These are phyloP conservation scores for Chamaenerion angustifolium DNA, from an alignment of 345 rosid genomes.

Conservation along the genomic window DNA sequence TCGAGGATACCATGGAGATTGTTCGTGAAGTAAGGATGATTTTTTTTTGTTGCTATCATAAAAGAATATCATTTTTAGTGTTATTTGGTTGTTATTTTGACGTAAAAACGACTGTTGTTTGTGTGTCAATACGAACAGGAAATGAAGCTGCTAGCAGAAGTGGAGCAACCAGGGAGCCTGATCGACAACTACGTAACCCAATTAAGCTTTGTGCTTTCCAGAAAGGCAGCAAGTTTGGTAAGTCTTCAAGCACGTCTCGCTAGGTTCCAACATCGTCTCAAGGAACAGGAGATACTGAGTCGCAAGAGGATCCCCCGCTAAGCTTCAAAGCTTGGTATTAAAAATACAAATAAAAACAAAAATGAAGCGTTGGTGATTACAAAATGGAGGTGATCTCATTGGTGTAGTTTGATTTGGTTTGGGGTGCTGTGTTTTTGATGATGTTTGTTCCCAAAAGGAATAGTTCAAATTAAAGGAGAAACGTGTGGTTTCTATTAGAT, in stretches of 20 bases:
- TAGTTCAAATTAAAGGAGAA: no score
- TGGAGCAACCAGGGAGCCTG: slow-evolving; percentile 90
- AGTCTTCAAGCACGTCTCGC: slow-evolving; percentile 96
- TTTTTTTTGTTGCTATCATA: no score
- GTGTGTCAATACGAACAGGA: slow-evolving; percentile 30
- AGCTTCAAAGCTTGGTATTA: no score
- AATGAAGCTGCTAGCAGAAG: slow-evolving; percentile 90
- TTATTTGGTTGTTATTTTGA: neutral
- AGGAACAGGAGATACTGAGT: slow-evolving; percentile 85
- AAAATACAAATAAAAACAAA: neutral
- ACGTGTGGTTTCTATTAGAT: no score
- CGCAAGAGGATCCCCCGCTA: slow-evolving; percentile 74
- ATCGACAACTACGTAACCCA: slow-evolving; percentile 88
- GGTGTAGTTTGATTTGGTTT: no score
- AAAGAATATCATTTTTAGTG: no score
- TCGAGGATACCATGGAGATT: slow-evolving; percentile 98
- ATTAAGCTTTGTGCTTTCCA: slow-evolving; percentile 80
- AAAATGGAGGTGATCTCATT: no score
- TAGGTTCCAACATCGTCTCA: slow-evolving; percentile 88
- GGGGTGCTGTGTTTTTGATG: no score
- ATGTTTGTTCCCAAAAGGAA: no score
- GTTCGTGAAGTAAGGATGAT: slow-evolving; percentile 75
- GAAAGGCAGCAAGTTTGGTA: slow-evolving; percentile 87
- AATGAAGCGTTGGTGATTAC: no score
- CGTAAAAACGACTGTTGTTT: neutral